Evolutionary conservation across 2,329 filamentous ascomycete species (phyloP).

Genomic region (Didymellaceae sp.): DNA sequence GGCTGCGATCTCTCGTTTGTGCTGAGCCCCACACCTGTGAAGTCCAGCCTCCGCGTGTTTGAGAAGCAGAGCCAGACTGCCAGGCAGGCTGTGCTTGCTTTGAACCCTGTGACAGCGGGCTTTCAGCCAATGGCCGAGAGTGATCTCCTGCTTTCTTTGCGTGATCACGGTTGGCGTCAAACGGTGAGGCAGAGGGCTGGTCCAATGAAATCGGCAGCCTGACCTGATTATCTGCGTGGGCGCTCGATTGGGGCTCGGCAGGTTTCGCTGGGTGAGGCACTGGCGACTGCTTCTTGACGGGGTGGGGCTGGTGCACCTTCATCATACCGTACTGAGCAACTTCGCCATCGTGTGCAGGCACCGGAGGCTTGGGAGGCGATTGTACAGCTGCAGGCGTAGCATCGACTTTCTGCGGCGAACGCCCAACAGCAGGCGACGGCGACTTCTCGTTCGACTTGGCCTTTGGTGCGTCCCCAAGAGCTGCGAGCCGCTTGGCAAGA

Average conservation of each 20-base stretch:
- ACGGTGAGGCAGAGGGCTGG: slow-evolving; percentile 25
- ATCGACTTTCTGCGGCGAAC: slow-evolving; percentile 55
- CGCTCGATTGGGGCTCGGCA: slow-evolving; percentile 30
- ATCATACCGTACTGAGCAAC: slow-evolving; percentile 68
- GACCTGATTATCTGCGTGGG: slow-evolving; percentile 26
- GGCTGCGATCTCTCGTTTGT: slow-evolving; percentile 68
- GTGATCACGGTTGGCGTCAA: slow-evolving; percentile 31
- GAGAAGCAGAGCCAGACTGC: slow-evolving; percentile 34
- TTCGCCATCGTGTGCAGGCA: slow-evolving; percentile 63
- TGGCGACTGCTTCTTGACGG: slow-evolving; percentile 49
- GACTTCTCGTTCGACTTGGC: slow-evolving; percentile 47
- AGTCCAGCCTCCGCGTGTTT: slow-evolving; percentile 36
- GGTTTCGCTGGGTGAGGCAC: slow-evolving; percentile 21
- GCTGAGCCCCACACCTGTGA: slow-evolving; percentile 77
- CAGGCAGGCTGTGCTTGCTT: slow-evolving; percentile 39
- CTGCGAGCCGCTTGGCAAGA: slow-evolving; percentile 74
- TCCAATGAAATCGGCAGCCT: slow-evolving; percentile 25
- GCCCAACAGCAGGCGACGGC: slow-evolving; percentile 42
- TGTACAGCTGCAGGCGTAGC: slow-evolving; percentile 43
- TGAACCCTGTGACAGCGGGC: slow-evolving; percentile 22
- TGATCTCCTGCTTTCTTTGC: slow-evolving; percentile 23
- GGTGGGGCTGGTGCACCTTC: slow-evolving; percentile 65
- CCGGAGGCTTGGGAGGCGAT: slow-evolving; percentile 64
- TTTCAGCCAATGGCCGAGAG: slow-evolving; percentile 24
- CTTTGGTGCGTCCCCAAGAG: slow-evolving; percentile 64